Evolutionary conservation across 2,329 filamentous ascomycete genomes (phyloP).

Genomic region (Talaromyces islandicus): DNA sequence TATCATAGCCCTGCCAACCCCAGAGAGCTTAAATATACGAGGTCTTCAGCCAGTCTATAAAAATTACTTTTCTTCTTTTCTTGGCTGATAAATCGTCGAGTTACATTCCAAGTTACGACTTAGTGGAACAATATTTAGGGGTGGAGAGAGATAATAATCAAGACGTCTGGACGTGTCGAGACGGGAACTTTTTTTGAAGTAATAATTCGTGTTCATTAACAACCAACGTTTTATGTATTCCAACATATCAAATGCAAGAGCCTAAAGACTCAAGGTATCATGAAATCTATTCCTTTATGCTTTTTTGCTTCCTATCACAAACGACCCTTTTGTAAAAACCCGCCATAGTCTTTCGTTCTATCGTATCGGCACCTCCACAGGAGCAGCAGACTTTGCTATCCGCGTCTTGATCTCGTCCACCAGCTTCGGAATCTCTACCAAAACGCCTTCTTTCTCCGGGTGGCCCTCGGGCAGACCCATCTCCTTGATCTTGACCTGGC

Average conservation of each 20-base stretch:
- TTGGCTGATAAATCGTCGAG: no score
- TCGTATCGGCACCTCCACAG: background rate
- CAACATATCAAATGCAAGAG: background rate
- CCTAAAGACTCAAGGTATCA: background rate
- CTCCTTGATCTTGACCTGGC: conserved; percentile 84
- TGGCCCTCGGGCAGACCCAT: conserved; percentile 73
- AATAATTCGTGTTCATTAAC: background rate
- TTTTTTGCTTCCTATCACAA: background rate
- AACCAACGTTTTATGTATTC: background rate
- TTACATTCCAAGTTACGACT: no score
- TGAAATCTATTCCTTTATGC: background rate
- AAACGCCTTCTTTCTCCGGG: conserved; percentile 81
- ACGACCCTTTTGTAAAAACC: background rate
- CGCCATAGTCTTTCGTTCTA: background rate
- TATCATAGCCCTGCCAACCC: no score
- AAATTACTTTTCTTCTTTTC: no score
- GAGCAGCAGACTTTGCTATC: conserved; percentile 2
- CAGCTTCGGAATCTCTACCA: conserved; percentile 53
- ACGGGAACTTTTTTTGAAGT: background rate
- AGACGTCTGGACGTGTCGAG: no score
- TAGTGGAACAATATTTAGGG: no score
- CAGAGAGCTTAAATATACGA: no score
- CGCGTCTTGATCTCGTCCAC: conserved; percentile 15
- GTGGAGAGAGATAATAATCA: no score
- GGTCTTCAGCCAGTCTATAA: no score